Percentiles rank a stretch among this genome's conserved stretches.
Conservation (phyloP, 2,329 filamentous ascomycete genomes). For the Penicillium sp. region DNA sequence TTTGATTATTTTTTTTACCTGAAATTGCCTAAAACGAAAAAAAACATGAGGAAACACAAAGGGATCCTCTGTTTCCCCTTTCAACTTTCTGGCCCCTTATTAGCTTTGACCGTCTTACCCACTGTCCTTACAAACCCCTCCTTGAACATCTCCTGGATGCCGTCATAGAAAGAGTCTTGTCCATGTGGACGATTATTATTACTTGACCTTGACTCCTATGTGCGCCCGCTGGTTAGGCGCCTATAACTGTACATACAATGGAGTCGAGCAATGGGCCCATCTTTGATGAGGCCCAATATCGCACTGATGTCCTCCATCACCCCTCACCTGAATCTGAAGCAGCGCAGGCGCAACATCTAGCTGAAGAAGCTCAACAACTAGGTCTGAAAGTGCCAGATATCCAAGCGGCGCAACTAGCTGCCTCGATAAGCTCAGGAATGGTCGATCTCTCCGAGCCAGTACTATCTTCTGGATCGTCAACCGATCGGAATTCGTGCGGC, state of each 20-base stretch:
- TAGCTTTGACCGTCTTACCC: conserved; percentile 9
- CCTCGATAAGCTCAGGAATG: conserved; percentile 37
- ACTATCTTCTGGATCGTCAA: conserved; percentile 33
- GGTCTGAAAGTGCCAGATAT: conserved; percentile 37
- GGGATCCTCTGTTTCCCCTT: background rate
- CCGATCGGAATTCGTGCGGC: conserved; percentile 31
- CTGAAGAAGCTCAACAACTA: conserved; percentile 38
- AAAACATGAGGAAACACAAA: conserved; percentile 1
- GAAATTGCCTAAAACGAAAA: conserved; percentile 1
- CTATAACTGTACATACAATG: conserved; percentile 25
- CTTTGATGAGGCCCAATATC: conserved; percentile 41
- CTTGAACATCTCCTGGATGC: conserved; percentile 24
- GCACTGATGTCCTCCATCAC: conserved; percentile 36
- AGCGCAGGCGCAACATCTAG: conserved; percentile 37
- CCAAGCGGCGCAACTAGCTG: conserved; percentile 34
- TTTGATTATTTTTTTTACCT: background rate
- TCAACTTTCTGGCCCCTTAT: background rate
- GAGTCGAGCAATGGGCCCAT: conserved; percentile 14
- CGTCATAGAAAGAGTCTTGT: conserved; percentile 23
- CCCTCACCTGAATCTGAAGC: conserved; percentile 37
- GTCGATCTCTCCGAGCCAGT: conserved; percentile 36
- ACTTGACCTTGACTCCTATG: conserved; percentile 14
- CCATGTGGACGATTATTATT: conserved; percentile 32
- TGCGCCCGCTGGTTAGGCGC: conserved; percentile 24
- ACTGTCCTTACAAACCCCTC: conserved; percentile 7